Conservation (phyloP, 2,329 filamentous ascomycete genomes). For the Arthrobotrys sphaeroides region DNA sequence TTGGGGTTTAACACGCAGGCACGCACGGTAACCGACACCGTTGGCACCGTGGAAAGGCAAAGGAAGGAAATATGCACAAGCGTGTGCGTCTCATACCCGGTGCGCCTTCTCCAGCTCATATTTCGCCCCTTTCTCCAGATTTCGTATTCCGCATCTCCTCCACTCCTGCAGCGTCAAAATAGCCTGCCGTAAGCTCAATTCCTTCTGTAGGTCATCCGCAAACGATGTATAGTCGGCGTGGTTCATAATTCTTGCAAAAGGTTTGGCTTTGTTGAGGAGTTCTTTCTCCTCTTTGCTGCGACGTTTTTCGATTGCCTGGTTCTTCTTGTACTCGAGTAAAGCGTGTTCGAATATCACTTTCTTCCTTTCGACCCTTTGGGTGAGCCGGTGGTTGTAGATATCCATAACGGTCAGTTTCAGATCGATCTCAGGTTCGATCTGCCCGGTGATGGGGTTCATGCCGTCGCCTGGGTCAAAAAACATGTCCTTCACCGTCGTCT, state of each 20-base stretch:
- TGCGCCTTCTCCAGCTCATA: slow-evolving; percentile 88
- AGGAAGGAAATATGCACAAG: slow-evolving; percentile 19
- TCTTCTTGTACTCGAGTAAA: slow-evolving; percentile 91
- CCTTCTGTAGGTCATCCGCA: slow-evolving; percentile 84
- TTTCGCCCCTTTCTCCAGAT: slow-evolving; percentile 85
- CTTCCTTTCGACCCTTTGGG: slow-evolving; percentile 90
- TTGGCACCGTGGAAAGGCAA: slow-evolving; percentile 70
- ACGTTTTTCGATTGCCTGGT: slow-evolving; percentile 89
- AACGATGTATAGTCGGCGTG: slow-evolving; percentile 87
- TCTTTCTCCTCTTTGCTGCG: slow-evolving; percentile 95
- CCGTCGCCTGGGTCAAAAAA: slow-evolving; percentile 97
- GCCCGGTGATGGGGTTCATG: slow-evolving; percentile 81
- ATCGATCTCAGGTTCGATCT: slow-evolving; percentile 94
- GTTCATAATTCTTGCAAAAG: slow-evolving; percentile 97
- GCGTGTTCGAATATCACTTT: slow-evolving; percentile 97
- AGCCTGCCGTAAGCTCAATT: slow-evolving; percentile 88
- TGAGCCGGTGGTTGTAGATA: slow-evolving; percentile 93
- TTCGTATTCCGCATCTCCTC: slow-evolving; percentile 83
- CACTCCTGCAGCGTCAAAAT: slow-evolving; percentile 93
- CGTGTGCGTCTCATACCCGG: slow-evolving; percentile 68
- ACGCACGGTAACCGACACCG: not conserved
- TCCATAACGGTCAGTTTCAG: slow-evolving; percentile 98
- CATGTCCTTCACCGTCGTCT: slow-evolving; percentile 98
- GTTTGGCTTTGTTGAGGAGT: slow-evolving; percentile 89
- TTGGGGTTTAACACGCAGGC: not conserved